These are phyloP conservation scores for Fusarium bulbicola DNA, from an alignment of 2,329 filamentous ascomycete species.

Conservation along the genomic window DNA sequence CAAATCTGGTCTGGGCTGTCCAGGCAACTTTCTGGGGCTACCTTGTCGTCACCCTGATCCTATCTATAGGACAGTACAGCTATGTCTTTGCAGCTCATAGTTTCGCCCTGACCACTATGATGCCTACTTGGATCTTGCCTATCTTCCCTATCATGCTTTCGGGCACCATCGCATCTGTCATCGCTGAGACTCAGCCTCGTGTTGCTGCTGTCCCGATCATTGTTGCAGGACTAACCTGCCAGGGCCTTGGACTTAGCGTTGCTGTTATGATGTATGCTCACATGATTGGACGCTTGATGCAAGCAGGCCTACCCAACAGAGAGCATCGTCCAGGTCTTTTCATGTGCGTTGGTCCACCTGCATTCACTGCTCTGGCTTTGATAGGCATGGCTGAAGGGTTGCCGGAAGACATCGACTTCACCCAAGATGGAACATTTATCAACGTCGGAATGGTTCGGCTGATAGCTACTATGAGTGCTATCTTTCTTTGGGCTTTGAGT, in stretches of 20 bases:
- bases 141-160: slow-evolving; percentile 79
- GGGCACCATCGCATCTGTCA: slow-evolving; percentile 74
- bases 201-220: slow-evolving; percentile 68
- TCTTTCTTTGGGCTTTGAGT: slow-evolving; percentile 72
- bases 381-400: slow-evolving; percentile 67
- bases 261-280: slow-evolving; percentile 76
- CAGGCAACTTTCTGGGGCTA: slow-evolving; percentile 77
- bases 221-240: slow-evolving; percentile 71
- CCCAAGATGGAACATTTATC: slow-evolving; percentile 50
- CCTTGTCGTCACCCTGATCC: slow-evolving; percentile 63
- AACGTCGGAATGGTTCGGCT: slow-evolving; percentile 55
- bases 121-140: slow-evolving; percentile 79
- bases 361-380: slow-evolving; percentile 74
- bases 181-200: slow-evolving; percentile 67
- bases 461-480: slow-evolving; percentile 56
- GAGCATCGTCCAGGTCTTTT: slow-evolving; percentile 76
- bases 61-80: slow-evolving; percentile 73
- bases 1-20: slow-evolving; percentile 65
- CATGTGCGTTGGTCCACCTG: slow-evolving; percentile 77
- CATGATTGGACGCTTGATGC: slow-evolving; percentile 75
- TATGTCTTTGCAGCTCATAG: slow-evolving; percentile 68
- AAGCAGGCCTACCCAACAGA: slow-evolving; percentile 64
- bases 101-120: slow-evolving; percentile 71
- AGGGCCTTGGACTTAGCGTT: slow-evolving; percentile 74
- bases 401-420: slow-evolving; percentile 55